phyloP scores from a whole-genome alignment of 2,329 filamentous ascomycete genomes.

The Nigrospora osmanthi region DNA sequence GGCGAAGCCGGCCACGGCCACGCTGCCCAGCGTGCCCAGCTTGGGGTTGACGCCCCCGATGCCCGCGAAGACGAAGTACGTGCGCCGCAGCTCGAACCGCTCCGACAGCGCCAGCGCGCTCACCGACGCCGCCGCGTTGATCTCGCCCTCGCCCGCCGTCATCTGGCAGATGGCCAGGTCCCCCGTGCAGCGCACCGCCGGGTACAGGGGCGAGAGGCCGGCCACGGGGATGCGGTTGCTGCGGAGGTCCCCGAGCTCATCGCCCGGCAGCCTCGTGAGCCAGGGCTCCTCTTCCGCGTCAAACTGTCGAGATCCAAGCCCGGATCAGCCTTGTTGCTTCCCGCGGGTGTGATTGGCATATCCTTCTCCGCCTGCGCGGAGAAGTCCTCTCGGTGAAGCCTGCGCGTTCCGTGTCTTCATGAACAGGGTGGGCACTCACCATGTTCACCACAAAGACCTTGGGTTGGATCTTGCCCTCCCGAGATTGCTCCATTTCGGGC shows the following conservation, averaged over 20 bases:
- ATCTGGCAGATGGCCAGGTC: constrained; percentile 59
- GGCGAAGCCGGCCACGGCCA: constrained; percentile 61
- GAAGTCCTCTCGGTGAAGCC: background rate
- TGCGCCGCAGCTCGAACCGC: constrained; percentile 54
- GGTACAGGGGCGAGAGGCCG: constrained; percentile 59
- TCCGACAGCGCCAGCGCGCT: constrained; percentile 54
- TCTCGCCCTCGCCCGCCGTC: constrained; percentile 61
- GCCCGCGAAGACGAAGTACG: constrained; percentile 65
- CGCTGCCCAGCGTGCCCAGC: constrained; percentile 55
- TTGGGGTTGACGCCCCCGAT: constrained; percentile 71
- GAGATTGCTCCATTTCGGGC: background rate
- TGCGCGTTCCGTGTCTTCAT: background rate
- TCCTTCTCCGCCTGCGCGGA: background rate
- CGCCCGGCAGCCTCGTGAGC: constrained; percentile 41
- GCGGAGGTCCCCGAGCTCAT: constrained; percentile 44
- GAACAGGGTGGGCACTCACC: constrained; percentile 30
- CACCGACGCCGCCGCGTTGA: constrained; percentile 65
- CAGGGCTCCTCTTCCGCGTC: constrained; percentile 53
- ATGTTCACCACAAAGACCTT: constrained; percentile 58
- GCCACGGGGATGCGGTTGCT: constrained; percentile 49
- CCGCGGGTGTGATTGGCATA: background rate
- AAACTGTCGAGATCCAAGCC: constrained; percentile 35
- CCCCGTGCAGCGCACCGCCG: constrained; percentile 55
- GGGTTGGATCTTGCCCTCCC: constrained; percentile 32
- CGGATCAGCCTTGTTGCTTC: no score